Evolutionary conservation across 2,329 filamentous ascomycete genomes (phyloP), one percentile per base, ranked within the genome.

Genomic region (Botrytis galanthina): DNA sequence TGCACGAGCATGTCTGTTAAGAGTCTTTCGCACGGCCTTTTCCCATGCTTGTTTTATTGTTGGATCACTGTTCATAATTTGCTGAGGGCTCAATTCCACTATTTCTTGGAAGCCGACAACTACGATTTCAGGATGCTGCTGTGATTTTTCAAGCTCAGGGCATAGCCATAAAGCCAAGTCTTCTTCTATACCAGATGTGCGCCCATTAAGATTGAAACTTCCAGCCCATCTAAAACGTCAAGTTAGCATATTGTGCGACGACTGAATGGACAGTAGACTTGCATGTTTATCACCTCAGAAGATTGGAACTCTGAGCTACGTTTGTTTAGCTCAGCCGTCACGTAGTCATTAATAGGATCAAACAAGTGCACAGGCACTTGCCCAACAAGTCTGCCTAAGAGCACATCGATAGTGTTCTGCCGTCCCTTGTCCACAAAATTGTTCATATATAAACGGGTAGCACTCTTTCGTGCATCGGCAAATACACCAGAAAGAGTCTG

Each of bases 11-110:
- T 92, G 89, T 18, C 84, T 83, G 78, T 98, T 98, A 57, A 99
- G 83, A 22, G 91, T 93, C 63, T 85, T 86, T 76, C 91, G 91
- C 37, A 98, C 94, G 6, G 93, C 91, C 71, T 87, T 84, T 81
- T 99, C 96, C 96, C 96, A 99, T 32, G 91, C 84, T 76, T 94
- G 91, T 77, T 95, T 93, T 71, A 93, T 89, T 4, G 91, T 90
- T 1, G 96, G 96, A 81, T 99, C 95, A 74, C 95, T 98, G 77
- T 97, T 97, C 94, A 99, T 98, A 80, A 99, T 98, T 80, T 99
- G 96, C 81, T 98, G 95, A 26, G 97, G 96, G 78, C 94, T 98
- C 64, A 99, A 85, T 80, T 97, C 93, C n/a, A 99, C 96, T 75
- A 99, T 98, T 82, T 99, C 96, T 81, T 99, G 96, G 79, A 99